Evolutionary conservation across 1,139 yeast genomes (phyloP).

Genomic region (Candida sp.): DNA sequence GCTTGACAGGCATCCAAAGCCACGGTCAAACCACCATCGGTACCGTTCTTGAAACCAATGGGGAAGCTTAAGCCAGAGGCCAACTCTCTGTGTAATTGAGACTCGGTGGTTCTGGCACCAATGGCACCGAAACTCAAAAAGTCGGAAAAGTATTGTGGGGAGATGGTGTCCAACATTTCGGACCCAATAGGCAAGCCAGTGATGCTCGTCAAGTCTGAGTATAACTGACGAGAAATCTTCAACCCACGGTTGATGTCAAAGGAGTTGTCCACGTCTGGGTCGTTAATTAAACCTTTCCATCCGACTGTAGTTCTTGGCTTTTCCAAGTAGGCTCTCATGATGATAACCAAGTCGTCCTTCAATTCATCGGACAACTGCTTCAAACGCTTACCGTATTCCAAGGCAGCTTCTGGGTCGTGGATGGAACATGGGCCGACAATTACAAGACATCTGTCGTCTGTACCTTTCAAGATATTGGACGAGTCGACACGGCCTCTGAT

Average conservation of each 20-base stretch:
- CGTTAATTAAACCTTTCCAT: constrained; percentile 98
- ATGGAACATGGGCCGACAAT: constrained; percentile 98
- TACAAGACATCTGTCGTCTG: constrained; percentile 78
- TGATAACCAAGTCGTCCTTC: constrained; percentile 77
- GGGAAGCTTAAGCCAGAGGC: constrained; percentile 98
- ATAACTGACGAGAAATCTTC: constrained; percentile 85
- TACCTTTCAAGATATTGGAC: constrained; percentile 69
- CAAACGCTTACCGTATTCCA: constrained; percentile 81
- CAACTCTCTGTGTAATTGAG: constrained; percentile 94
- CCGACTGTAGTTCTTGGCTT: constrained; percentile 99
- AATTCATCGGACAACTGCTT: constrained; percentile 62
- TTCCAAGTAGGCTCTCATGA: constrained; percentile 98
- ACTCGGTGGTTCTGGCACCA: constrained; percentile 98
- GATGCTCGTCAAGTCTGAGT: constrained; percentile 68
- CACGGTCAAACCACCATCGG: constrained; percentile 92
- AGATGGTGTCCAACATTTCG: constrained; percentile 97
- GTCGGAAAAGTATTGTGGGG: constrained; percentile 93
- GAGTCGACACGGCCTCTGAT: constrained; percentile 80
- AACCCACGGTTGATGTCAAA: constrained; percentile 96
- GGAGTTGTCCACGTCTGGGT: constrained; percentile 94
- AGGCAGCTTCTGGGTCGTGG: constrained; percentile 92
- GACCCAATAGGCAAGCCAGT: constrained; percentile 88
- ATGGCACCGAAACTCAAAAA: constrained; percentile 94
- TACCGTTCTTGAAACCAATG: constrained; percentile 96
- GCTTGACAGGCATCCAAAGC: constrained; percentile 95